A percentile compares a stretch with the other conserved stretches of the same genome.
Conservation (phyloP, 495 filamentous ascomycete species). For the Daldinia childiae region DNA sequence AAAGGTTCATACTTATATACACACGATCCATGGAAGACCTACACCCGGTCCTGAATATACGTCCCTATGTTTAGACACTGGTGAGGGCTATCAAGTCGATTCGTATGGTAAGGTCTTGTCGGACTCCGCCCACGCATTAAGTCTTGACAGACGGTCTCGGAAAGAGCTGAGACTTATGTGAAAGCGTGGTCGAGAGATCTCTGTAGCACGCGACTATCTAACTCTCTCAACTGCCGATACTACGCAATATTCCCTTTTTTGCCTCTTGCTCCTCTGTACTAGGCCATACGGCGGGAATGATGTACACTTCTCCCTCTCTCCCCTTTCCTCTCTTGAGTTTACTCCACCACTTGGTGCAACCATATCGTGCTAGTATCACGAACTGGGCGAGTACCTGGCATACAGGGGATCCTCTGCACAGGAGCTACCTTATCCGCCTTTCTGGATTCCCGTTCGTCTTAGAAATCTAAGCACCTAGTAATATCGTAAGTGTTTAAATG, state of each 20-base stretch:
- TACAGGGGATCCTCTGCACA: conserved; percentile 13
- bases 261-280: conserved; percentile 37
- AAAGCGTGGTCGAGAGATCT: conserved; percentile 35
- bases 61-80: background rate
- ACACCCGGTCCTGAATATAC: conserved; percentile 12
- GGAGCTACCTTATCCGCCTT: conserved; percentile 24
- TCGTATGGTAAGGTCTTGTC: conserved; percentile 12
- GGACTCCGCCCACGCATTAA: conserved; percentile 26
- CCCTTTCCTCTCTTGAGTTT: conserved; percentile 22
- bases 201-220: conserved; percentile 44
- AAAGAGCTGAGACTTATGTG: conserved; percentile 42
- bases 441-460: conserved; percentile 12
- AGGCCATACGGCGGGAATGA: conserved; percentile 35
- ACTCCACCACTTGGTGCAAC: conserved; percentile 36
- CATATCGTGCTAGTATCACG: conserved; percentile 26
- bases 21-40: conserved; percentile 20
- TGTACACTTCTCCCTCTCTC: conserved; percentile 23
- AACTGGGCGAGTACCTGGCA: conserved; percentile 25
- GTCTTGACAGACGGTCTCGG: conserved; percentile 40
- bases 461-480: background rate
- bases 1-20: conserved; percentile 33
- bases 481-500: background rate
- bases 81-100: conserved; percentile 16
- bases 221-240: conserved; percentile 40
- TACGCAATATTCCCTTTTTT: conserved; percentile 41